These are phyloP conservation scores for Zalaria obscura DNA, from an alignment of 2,329 filamentous ascomycete species.

Conservation along the genomic window DNA sequence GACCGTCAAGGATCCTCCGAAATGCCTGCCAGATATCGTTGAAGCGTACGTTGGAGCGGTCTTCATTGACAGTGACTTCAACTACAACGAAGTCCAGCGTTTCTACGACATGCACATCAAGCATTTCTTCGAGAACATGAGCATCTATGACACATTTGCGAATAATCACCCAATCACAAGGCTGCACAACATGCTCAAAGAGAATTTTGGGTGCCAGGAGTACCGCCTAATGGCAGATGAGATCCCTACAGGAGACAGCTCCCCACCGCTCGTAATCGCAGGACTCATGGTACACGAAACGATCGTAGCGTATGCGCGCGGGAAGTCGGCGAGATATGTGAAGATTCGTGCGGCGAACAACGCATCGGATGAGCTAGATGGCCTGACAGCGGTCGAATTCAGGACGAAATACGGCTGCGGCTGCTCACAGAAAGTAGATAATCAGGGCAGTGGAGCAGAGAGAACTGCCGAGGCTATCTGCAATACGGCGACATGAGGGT, in stretches of 20 bases:
- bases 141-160: slow-evolving; percentile 73
- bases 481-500: too few species aligned
- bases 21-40: slow-evolving; percentile 71
- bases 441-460: background rate
- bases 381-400: slow-evolving; percentile 43
- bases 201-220: slow-evolving; percentile 50
- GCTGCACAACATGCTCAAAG: slow-evolving; percentile 49
- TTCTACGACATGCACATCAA: slow-evolving; percentile 69
- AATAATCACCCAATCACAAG: slow-evolving; percentile 74
- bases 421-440: slow-evolving; percentile 28
- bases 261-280: slow-evolving; percentile 41
- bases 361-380: slow-evolving; percentile 38
- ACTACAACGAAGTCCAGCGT: slow-evolving; percentile 54
- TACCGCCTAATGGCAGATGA: slow-evolving; percentile 43
- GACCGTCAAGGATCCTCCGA: slow-evolving; percentile 48
- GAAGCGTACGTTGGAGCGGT: slow-evolving; percentile 83
- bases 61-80: slow-evolving; percentile 77
- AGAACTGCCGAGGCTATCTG: too few species aligned
- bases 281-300: slow-evolving; percentile 63
- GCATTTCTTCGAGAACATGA: slow-evolving; percentile 75
- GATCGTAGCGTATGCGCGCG: slow-evolving; percentile 48
- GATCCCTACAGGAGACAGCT: slow-evolving; percentile 32
- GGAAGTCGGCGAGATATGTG: slow-evolving; percentile 54
- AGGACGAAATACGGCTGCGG: slow-evolving; percentile 46
- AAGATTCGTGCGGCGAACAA: slow-evolving; percentile 52